Evolutionary conservation across 225 moss, liverwort and hornwort genomes (phyloP).

Genomic region (Antitrichia curtipendula): DNA sequence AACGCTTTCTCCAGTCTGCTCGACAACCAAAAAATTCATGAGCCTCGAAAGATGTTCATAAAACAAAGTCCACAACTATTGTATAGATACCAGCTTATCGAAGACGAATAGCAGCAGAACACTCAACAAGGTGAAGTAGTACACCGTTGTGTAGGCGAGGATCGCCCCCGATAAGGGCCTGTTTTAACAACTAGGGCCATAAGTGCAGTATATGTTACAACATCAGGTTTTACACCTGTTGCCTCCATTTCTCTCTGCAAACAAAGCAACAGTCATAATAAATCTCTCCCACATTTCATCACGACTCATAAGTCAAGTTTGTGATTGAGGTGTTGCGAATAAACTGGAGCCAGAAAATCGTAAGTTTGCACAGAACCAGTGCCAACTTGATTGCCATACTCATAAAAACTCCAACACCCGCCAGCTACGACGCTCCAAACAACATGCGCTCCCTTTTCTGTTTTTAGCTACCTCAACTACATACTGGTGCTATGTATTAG

Average conservation of each 20-base stretch:
- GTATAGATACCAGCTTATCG: not conserved
- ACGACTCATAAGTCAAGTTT: not conserved
- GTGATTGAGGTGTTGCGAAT: not conserved
- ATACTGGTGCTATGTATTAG: not conserved
- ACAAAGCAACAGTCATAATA: not conserved
- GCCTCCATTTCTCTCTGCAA: slow-evolving; percentile 77
- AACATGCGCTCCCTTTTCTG: not conserved
- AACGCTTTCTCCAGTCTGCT: slow-evolving; percentile 57
- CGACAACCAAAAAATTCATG: not conserved
- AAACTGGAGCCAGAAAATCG: not conserved
- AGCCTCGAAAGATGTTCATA: not conserved
- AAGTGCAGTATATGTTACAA: slow-evolving; percentile 83
- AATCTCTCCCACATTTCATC: not conserved
- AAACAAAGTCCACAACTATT: not conserved
- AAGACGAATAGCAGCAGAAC: not conserved
- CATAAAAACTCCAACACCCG: not conserved
- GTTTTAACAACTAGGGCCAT: slow-evolving; percentile 82
- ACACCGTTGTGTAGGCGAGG: slow-evolving; percentile 60
- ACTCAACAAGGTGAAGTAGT: not conserved
- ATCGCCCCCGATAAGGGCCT: slow-evolving; percentile 65
- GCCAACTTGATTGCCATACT: not conserved
- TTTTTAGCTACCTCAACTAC: not conserved
- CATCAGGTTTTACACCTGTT: slow-evolving; percentile 60
- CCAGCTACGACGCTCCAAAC: not conserved
- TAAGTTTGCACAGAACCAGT: not conserved